These are phyloP conservation scores for Lycium ferocissimum DNA, from an alignment of 257 asterid species.

Conservation along the genomic window DNA sequence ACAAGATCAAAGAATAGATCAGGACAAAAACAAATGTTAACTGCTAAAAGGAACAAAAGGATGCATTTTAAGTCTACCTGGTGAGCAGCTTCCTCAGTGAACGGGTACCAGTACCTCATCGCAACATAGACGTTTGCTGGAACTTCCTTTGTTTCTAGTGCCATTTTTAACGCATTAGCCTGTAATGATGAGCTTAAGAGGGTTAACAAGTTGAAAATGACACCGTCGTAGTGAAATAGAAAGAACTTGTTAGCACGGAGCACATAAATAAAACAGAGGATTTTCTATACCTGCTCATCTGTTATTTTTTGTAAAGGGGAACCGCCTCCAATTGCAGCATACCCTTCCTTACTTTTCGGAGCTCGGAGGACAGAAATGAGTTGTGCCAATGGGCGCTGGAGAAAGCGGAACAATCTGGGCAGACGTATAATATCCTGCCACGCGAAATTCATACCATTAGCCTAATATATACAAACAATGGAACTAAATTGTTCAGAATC, in stretches of 20 bases:
- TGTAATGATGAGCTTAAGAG: slow-evolving; percentile 40
- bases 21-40: neutral
- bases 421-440: slow-evolving; percentile 93
- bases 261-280: neutral
- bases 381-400: slow-evolving; percentile 92
- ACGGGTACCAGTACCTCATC: slow-evolving; percentile 98
- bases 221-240: neutral
- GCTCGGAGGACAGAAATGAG: slow-evolving; percentile 82
- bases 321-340: slow-evolving; percentile 99
- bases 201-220: slow-evolving; percentile 18
- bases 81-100: slow-evolving; percentile 95
- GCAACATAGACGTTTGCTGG: slow-evolving; percentile 87
- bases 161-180: slow-evolving; percentile 79
- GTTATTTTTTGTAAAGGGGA: slow-evolving; percentile 94
- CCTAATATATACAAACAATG: neutral
- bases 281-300: slow-evolving; percentile 71
- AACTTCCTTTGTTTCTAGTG: slow-evolving; percentile 69
- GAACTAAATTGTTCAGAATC: neutral
- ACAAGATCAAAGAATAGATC: neutral
- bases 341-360: slow-evolving; percentile 96
- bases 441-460: slow-evolving; percentile 21
- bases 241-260: neutral
- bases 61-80: slow-evolving; percentile 54
- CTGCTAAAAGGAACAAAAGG: neutral
- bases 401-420: slow-evolving; percentile 85